Percentiles rank a stretch among this genome's conserved stretches.
Evolutionary conservation across 1,139 yeast genomes (phyloP).

Genomic region (Nakaseomyces glabratus): DNA sequence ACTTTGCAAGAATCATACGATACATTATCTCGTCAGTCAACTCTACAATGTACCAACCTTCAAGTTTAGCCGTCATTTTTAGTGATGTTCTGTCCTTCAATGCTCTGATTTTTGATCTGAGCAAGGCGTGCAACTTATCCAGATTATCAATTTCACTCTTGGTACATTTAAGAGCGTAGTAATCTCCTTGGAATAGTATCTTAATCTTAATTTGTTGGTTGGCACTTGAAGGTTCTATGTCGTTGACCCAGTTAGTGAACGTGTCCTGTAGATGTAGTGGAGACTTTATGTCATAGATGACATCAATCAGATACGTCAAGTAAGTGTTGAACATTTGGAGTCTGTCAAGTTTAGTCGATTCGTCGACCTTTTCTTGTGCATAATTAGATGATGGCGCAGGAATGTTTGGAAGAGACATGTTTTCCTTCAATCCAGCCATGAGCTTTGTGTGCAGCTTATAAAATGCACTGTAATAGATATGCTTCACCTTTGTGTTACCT

Average conservation of each 20-base stretch:
- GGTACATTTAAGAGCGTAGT: slow-evolving; percentile 14
- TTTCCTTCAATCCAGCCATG: slow-evolving; percentile 1
- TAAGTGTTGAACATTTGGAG: slow-evolving; percentile 11
- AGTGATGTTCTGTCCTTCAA: slow-evolving; percentile 4
- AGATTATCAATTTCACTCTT: slow-evolving; percentile 10
- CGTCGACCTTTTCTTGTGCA: slow-evolving; percentile 1
- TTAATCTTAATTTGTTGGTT: slow-evolving; percentile 12
- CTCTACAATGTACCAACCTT: slow-evolving; percentile 20
- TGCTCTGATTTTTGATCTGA: slow-evolving; percentile 8
- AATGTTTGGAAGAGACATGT: slow-evolving; percentile 13
- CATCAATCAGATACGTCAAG: slow-evolving; percentile 7
- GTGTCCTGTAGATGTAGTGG: slow-evolving; percentile 7
- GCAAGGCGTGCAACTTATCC: slow-evolving; percentile 9
- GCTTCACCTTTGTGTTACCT: slow-evolving; percentile 7
- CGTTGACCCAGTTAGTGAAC: slow-evolving; percentile 12
- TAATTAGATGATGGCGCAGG: slow-evolving; percentile 13
- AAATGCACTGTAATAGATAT: slow-evolving; percentile 15
- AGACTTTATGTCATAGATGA: slow-evolving; percentile 5
- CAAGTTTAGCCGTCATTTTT: slow-evolving; percentile 13
- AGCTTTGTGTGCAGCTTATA: slow-evolving; percentile 14
- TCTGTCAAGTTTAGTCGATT: slow-evolving; percentile 9
- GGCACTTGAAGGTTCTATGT: background rate
- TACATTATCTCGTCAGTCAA: slow-evolving; percentile 14
- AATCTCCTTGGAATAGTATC: slow-evolving; percentile 15
- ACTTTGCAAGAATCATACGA: slow-evolving; percentile 6